Evolutionary conservation across 2,329 filamentous ascomycete species (phyloP).

Genomic region (Pyricularia sp.): DNA sequence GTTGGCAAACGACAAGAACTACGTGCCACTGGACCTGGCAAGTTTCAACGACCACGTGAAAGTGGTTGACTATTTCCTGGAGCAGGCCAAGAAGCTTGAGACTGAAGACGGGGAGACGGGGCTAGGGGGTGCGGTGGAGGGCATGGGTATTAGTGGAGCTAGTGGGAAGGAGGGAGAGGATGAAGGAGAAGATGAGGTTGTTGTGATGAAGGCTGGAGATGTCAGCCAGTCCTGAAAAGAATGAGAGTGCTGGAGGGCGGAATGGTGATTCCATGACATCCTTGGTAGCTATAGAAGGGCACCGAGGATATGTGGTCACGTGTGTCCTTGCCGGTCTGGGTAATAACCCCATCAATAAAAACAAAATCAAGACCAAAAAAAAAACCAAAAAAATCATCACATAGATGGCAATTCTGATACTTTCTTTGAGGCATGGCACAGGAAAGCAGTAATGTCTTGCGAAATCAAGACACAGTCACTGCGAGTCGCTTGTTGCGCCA

Average conservation of each 20-base stretch:
- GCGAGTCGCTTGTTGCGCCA: no score
- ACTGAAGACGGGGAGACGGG: conserved; percentile 34
- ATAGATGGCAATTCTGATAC: no score
- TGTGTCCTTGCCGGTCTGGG: not conserved
- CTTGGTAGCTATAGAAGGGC: not conserved
- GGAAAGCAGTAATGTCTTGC: no score
- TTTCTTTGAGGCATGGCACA: no score
- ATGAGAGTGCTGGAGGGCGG: not conserved
- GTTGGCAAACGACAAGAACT: conserved; percentile 73
- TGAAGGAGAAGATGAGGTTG: conserved; percentile 11
- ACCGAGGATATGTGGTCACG: not conserved
- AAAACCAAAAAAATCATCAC: no score
- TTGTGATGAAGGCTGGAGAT: not conserved
- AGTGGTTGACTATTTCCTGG: conserved; percentile 52
- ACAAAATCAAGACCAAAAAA: no score
- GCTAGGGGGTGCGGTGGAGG: conserved; percentile 26
- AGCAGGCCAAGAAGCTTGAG: conserved; percentile 37
- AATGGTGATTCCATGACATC: not conserved
- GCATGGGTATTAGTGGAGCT: conserved; percentile 23
- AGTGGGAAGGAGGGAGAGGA: conserved; percentile 19
- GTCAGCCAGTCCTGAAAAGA: not conserved
- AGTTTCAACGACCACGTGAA: conserved; percentile 59
- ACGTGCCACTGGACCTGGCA: conserved; percentile 68
- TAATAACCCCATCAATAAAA: not conserved
- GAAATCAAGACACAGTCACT: no score